phyloP scores from a whole-genome alignment of 306 rosid species.

The Albizia julibrissin region DNA sequence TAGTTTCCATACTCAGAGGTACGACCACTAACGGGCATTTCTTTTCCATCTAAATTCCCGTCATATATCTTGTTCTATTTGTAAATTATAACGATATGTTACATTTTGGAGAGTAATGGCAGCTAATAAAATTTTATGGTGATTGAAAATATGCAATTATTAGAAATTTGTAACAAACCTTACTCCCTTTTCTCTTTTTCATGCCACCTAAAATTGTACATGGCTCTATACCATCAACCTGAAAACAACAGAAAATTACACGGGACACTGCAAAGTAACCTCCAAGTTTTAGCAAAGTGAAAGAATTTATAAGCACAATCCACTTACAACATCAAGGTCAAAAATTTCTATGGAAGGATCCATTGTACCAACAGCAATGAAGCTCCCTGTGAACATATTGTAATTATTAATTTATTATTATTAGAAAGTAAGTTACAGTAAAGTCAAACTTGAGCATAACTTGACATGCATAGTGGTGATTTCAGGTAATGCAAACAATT shows the following conservation, averaged over 20 bases:
- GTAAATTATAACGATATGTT: slow-evolving; percentile 4
- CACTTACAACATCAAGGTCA: slow-evolving; percentile 93
- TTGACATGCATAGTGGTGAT: background rate
- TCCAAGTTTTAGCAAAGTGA: background rate
- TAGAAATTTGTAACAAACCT: slow-evolving; percentile 48
- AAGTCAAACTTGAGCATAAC: slow-evolving; percentile 22
- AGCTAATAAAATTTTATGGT: slow-evolving; percentile 1
- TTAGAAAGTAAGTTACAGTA: background rate
- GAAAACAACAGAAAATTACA: slow-evolving; percentile 31
- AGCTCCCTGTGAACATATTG: slow-evolving; percentile 65
- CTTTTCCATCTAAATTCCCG: background rate
- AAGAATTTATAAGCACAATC: slow-evolving; percentile 16
- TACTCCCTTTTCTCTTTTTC: slow-evolving; percentile 58
- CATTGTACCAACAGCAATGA: slow-evolving; percentile 88
- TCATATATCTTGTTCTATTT: background rate
- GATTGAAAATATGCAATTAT: slow-evolving; percentile 5
- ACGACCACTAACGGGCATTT: background rate
- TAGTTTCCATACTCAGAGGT: background rate
- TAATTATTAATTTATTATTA: slow-evolving; percentile 3
- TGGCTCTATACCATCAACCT: slow-evolving; percentile 89
- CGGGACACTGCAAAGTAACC: slow-evolving; percentile 10
- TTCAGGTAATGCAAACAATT: background rate
- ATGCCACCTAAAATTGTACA: slow-evolving; percentile 70
- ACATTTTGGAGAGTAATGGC: background rate
- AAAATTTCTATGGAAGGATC: slow-evolving; percentile 89